These are phyloP conservation scores for Wickerhamiella cacticola DNA, from an alignment of 805 yeast genomes.

Conservation along the genomic window DNA sequence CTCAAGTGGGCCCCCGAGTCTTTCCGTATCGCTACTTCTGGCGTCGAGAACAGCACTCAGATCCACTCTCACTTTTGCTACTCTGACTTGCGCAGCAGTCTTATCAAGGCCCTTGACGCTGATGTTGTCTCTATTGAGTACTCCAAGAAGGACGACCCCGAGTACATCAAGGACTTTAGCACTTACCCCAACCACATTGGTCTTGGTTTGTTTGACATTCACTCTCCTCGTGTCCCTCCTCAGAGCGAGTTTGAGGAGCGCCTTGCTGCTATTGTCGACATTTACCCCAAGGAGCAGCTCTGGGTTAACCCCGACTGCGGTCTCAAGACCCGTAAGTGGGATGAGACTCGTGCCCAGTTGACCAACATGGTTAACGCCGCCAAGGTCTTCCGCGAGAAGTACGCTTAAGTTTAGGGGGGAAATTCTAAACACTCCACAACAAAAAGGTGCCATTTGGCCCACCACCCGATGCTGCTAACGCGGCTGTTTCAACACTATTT, in stretches of 20 bases:
- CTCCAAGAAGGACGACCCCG: conserved; percentile 99
- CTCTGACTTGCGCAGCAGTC: conserved; percentile 99
- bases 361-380: conserved; percentile 99
- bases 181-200: conserved; percentile 99
- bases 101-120: conserved; percentile 98
- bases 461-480: neutral
- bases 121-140: conserved; percentile 98
- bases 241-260: conserved; percentile 91
- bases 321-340: conserved; percentile 99
- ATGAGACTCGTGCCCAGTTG: conserved; percentile 87
- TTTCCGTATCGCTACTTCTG: conserved; percentile 98
- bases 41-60: conserved; percentile 90
- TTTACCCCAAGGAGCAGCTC: conserved; percentile 94
- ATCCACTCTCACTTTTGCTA: conserved; percentile 99
- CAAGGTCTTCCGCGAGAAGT: conserved; percentile 71
- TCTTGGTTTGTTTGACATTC: conserved; percentile 97
- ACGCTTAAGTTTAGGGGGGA: neutral
- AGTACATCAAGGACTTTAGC: conserved; percentile 94
- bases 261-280: conserved; percentile 87
- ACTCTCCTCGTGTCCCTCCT: conserved; percentile 99
- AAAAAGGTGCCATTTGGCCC: neutral
- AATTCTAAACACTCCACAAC: neutral
- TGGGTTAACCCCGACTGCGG: conserved; percentile 99
- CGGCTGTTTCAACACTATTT: conserved; percentile 10
- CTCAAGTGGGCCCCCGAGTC: conserved; percentile 98